Percentiles rank a stretch among this genome's conserved stretches.
These are phyloP conservation scores for Trametes sp. DNA, from an alignment of 1,284 basidiomycete genomes.

Conservation along the genomic window DNA sequence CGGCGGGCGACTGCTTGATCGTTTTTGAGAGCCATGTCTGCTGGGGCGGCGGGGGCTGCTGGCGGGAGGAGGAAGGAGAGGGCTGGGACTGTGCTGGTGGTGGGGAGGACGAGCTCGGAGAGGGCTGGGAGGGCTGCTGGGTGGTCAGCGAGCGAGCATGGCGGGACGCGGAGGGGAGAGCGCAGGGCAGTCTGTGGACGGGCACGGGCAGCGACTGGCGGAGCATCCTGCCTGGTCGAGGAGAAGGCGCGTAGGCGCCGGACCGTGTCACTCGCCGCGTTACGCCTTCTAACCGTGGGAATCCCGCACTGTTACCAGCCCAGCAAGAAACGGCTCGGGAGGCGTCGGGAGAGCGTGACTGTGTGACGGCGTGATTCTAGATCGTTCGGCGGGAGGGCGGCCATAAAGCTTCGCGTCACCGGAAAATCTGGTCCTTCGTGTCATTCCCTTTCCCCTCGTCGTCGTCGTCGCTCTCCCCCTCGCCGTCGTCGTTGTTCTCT, in stretches of 20 bases:
- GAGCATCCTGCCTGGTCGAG: slow-evolving; percentile 13
- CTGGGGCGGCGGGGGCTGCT: slow-evolving; percentile 11
- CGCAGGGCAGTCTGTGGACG: background rate
- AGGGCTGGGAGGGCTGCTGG: background rate
- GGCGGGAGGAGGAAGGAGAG: background rate
- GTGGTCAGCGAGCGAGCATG: slow-evolving; percentile 5
- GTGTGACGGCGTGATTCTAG: slow-evolving; percentile 40
- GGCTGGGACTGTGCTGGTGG: background rate
- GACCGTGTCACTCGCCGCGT: too few relatives aligned
- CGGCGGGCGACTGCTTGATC: slow-evolving; percentile 59
- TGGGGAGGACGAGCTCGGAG: background rate
- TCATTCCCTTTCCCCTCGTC: slow-evolving; percentile 15
- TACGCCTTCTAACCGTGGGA: too few relatives aligned
- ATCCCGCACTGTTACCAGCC: too few relatives aligned
- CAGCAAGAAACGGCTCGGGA: background rate
- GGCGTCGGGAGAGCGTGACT: slow-evolving; percentile 17
- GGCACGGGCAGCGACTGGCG: background rate
- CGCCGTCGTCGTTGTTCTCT: slow-evolving; percentile 20
- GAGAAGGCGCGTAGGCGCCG: too few relatives aligned
- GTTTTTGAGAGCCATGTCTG: slow-evolving; percentile 65
- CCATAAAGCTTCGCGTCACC: slow-evolving; percentile 29
- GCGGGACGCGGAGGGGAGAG: background rate
- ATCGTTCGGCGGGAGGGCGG: slow-evolving; percentile 32
- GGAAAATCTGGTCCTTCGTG: slow-evolving; percentile 19
- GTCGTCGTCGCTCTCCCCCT: slow-evolving; percentile 18